Evolutionary conservation across 176 grass and related monocot species (phyloP).

Genomic region (barley (Hordeum vulgare)): MorexV3_pseudomolecules_assembly NC_058522.1:17016921-17017420

Average conservation of each 20-base stretch:
- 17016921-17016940: too few relatives aligned
- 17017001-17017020: too few relatives aligned
- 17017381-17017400: neutral
- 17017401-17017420: neutral
- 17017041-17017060: too few relatives aligned
- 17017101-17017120: neutral
- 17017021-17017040: too few relatives aligned
- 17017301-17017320: constrained; percentile 61
- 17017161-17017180: neutral
- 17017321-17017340: constrained; percentile 49
- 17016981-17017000: too few relatives aligned
- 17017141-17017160: neutral
- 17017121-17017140: too few relatives aligned
- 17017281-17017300: neutral
- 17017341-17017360: constrained; percentile 18
- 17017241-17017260: too few relatives aligned
- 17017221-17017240: neutral
- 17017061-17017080: neutral
- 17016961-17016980: too few relatives aligned
- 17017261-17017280: neutral
- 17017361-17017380: neutral
- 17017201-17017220: neutral
- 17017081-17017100: neutral
- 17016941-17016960: too few relatives aligned
- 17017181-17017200: neutral